A percentile compares a stretch with the other conserved stretches of the same genome.
phyloP scores from a whole-genome alignment of 495 filamentous ascomycete genomes.

The Hypoxylon subgilvum region DNA sequence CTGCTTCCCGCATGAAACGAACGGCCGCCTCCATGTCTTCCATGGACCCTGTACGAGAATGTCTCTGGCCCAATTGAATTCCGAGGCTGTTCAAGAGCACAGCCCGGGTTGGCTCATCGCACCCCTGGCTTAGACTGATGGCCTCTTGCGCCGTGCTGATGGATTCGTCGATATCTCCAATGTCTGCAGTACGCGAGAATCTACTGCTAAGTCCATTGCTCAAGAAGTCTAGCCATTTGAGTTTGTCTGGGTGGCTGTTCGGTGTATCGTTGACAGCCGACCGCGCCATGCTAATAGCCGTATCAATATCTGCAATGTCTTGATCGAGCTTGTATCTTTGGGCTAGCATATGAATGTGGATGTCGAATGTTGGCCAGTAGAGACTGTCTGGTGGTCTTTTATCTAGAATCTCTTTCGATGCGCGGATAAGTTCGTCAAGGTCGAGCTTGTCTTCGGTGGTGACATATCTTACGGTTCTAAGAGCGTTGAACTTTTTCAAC shows the following conservation, averaged over 20 bases:
- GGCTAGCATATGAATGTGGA: background rate
- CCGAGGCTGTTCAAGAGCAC: background rate
- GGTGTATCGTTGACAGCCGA: background rate
- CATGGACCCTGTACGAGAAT: background rate
- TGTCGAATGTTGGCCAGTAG: background rate
- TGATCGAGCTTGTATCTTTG: background rate
- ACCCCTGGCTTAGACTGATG: background rate
- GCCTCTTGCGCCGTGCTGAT: background rate
- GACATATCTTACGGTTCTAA: background rate
- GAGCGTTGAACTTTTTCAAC: background rate
- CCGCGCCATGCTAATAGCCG: background rate
- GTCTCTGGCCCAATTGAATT: background rate
- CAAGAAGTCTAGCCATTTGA: background rate
- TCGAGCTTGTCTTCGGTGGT: background rate
- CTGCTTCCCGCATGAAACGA: background rate
- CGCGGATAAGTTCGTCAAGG: background rate
- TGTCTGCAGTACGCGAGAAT: background rate
- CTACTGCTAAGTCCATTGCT: background rate
- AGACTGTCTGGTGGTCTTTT: background rate
- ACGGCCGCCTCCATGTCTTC: background rate
- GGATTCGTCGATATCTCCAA: background rate
- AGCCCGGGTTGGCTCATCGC: background rate
- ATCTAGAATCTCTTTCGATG: background rate
- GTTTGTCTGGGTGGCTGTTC: background rate
- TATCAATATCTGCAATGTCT: background rate